These are phyloP conservation scores for Cicer chorassanicum DNA, from an alignment of 306 rosid genomes.

Conservation along the genomic window DNA sequence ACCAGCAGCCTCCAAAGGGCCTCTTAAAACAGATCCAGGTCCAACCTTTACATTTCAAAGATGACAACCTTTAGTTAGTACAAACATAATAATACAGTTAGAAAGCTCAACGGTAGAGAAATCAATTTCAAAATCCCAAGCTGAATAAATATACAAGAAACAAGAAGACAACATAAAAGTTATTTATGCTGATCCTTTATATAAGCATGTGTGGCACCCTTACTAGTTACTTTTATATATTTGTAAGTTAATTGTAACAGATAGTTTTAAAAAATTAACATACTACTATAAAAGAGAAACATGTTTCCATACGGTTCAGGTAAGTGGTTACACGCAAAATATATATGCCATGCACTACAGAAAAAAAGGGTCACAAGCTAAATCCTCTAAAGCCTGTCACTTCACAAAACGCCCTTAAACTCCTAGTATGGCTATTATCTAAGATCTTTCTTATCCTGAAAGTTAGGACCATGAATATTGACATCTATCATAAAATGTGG, in stretches of 20 bases:
- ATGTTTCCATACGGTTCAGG: neutral
- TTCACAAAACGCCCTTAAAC: neutral
- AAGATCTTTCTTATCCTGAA: neutral
- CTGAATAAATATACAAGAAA: constrained; percentile 29
- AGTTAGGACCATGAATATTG: neutral
- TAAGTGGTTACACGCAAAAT: neutral
- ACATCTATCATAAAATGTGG: neutral
- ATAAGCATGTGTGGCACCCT: constrained; percentile 5
- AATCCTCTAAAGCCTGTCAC: neutral
- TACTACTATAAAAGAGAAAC: neutral
- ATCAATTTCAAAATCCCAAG: constrained; percentile 35
- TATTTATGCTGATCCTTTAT: constrained; percentile 14
- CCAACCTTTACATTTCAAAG: constrained; percentile 71
- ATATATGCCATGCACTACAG: neutral
- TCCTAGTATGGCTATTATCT: neutral
- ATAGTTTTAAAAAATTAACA: constrained; percentile 3
- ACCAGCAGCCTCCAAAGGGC: constrained; percentile 68
- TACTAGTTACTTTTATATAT: neutral
- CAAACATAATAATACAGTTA: constrained; percentile 30
- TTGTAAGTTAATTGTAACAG: neutral
- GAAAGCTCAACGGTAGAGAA: constrained; percentile 33
- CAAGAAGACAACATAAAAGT: constrained; percentile 34
- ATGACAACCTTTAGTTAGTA: constrained; percentile 42
- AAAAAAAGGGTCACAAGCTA: neutral
- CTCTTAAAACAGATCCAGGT: constrained; percentile 83